These are phyloP conservation scores for Sugiyamaella neomexicana DNA, from an alignment of 1,139 yeast genomes.

Conservation along the genomic window DNA sequence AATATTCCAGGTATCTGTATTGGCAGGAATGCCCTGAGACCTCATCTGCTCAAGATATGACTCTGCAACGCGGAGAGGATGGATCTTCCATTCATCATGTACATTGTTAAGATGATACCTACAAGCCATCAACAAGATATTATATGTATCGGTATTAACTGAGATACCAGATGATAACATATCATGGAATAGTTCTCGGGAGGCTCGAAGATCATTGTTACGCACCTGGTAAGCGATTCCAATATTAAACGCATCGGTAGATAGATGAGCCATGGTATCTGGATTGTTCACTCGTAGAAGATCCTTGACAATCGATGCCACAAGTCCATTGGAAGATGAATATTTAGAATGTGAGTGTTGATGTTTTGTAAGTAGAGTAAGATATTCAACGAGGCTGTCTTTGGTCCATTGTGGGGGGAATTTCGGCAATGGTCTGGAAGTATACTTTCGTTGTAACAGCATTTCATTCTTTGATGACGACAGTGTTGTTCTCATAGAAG, in stretches of 20 bases:
- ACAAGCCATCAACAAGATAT: slow-evolving; percentile 39
- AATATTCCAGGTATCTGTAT: slow-evolving; percentile 46
- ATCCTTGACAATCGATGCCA: slow-evolving; percentile 36
- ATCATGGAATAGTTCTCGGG: slow-evolving; percentile 45
- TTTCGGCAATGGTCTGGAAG: slow-evolving; percentile 20
- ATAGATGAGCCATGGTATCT: slow-evolving; percentile 39
- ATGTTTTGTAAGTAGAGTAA: slow-evolving; percentile 17
- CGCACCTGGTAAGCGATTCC: slow-evolving; percentile 46
- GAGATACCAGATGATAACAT: slow-evolving; percentile 41
- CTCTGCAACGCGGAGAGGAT: slow-evolving; percentile 29
- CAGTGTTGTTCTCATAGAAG: slow-evolving; percentile 7
- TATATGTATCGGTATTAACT: slow-evolving; percentile 49
- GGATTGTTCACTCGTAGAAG: slow-evolving; percentile 46
- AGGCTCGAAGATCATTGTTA: slow-evolving; percentile 45
- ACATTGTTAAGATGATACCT: slow-evolving; percentile 36
- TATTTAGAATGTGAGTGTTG: slow-evolving; percentile 19
- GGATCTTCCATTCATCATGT: slow-evolving; percentile 38
- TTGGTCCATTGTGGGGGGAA: slow-evolving; percentile 23
- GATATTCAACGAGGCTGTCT: slow-evolving; percentile 20
- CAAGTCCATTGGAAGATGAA: slow-evolving; percentile 22
- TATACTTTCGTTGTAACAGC: slow-evolving; percentile 12
- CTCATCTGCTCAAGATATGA: slow-evolving; percentile 40
- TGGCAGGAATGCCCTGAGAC: slow-evolving; percentile 36
- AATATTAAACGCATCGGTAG: slow-evolving; percentile 46
- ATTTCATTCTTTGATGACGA: neutral